Base-by-base conservation (phyloP, 176 grass and related monocot genomes). In the Saccharum officinarum region DNA sequence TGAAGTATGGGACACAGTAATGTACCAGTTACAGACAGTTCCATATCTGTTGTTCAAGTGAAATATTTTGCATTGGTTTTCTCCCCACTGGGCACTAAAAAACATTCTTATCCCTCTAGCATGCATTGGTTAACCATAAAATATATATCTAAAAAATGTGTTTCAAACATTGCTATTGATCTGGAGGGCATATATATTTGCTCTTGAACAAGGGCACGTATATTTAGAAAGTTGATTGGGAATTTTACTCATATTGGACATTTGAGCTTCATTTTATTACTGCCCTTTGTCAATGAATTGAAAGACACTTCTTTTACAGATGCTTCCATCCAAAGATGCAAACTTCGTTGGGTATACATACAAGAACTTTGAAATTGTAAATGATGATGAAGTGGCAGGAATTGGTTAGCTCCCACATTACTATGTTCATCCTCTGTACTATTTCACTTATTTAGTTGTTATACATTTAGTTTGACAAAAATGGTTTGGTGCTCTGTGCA, bases 261-360 rank as follows among this genome's bases (percentile, higher is more conserved):
- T 50, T 73, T 74, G 17, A 75, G 28, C 47, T 68, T 83, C 38
- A 83, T 88, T 67, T 85, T 83, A 36, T 78, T 84, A 20, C 41
- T 86, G 13, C 23, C 64, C 61, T 54, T 49, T 52, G 7, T 80
- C 31, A 44, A 49, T 83, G 22, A 79, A 88, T 42, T 76, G 41
- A 82, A 79, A 47, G 1, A n/a, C 22, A 59, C 3, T 83, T 79
- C 54, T 65, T 71, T 67, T 71, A 44, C 94, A 99, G 97, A 99
- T 99, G 97, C 97, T 99, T 89, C 90, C 94, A n/a, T 97, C 97
- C 18, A 99, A 99, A 78, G 97, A 99, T 85, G 90, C 86, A 37
- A 99, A 99, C 64, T 99, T 99, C 80, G 97, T 96, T 88, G 97
- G 97, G 74, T 99, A 99, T 75, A 99, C 97, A 3, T 99, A 99